Conservation (phyloP, 176 grass and related monocot species). For the Phyllostachys edulis region DNA sequence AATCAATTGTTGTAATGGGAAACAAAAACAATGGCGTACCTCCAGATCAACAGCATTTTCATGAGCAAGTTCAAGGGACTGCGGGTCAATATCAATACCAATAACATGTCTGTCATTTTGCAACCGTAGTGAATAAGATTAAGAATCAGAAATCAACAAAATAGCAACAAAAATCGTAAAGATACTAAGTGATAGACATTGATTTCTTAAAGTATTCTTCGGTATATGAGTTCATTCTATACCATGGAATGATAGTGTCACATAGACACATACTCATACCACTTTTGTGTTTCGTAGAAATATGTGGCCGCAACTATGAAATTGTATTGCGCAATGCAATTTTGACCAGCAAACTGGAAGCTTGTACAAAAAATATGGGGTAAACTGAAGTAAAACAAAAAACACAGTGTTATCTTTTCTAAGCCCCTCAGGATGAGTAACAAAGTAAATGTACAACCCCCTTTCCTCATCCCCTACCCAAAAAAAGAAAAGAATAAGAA, state of each 20-base stretch:
- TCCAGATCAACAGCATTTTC: constrained; percentile 73
- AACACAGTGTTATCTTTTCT: not conserved
- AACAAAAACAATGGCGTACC: constrained; percentile 37
- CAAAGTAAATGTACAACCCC: not conserved
- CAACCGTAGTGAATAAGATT: constrained; percentile 3
- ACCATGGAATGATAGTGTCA: not conserved
- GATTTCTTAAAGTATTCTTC: not conserved
- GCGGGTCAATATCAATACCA: constrained; percentile 72
- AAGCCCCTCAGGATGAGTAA: not conserved
- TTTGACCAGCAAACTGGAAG: not conserved
- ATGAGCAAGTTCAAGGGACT: constrained; percentile 85
- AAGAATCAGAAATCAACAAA: not conserved
- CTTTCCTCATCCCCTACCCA: not conserved
- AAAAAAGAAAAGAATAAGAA: not conserved
- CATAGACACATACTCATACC: not conserved
- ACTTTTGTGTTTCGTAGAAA: not conserved
- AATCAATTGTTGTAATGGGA: not conserved
- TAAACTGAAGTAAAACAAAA: not conserved
- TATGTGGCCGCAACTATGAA: not conserved
- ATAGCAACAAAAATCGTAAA: not conserved
- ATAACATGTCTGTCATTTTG: constrained; percentile 65
- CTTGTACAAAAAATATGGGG: not conserved
- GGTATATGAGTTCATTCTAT: not conserved
- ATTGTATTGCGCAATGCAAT: not conserved
- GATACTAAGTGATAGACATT: not conserved